phyloP scores from a whole-genome alignment of 371 early-diverging fungal species.

The Rhizopus sp. region DNA sequence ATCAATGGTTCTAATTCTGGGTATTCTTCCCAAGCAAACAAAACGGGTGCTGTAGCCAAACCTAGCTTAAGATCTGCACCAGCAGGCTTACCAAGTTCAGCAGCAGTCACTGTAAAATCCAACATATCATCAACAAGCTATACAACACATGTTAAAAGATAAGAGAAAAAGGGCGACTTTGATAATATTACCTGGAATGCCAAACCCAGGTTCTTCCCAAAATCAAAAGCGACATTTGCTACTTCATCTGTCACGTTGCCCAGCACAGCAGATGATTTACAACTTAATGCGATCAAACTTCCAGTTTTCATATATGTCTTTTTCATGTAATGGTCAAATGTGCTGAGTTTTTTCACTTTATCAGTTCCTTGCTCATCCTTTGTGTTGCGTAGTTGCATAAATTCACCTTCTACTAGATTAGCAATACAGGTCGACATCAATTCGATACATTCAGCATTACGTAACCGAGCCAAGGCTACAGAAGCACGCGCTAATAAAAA shows the following conservation, averaged over 20 bases:
- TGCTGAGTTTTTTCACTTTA: slow-evolving; percentile 25
- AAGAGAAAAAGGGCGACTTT: background rate
- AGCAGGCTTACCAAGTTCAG: slow-evolving; percentile 87
- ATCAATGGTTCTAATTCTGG: slow-evolving; percentile 85
- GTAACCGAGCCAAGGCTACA: slow-evolving; percentile 83
- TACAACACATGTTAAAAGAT: background rate
- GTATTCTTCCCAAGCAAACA: slow-evolving; percentile 89
- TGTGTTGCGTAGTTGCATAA: slow-evolving; percentile 92
- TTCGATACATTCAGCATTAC: slow-evolving; percentile 90
- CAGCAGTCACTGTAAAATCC: slow-evolving; percentile 81
- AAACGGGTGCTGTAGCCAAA: slow-evolving; percentile 91
- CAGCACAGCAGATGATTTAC: slow-evolving; percentile 80
- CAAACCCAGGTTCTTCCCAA: slow-evolving; percentile 87
- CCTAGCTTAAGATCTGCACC: slow-evolving; percentile 91
- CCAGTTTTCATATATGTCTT: slow-evolving; percentile 94
- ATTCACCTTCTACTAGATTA: slow-evolving; percentile 96
- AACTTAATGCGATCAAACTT: slow-evolving; percentile 88
- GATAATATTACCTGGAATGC: slow-evolving; percentile 80
- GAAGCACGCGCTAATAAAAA: slow-evolving; percentile 93
- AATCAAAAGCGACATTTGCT: slow-evolving; percentile 76
- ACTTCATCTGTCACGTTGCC: slow-evolving; percentile 73
- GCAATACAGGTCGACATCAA: slow-evolving; percentile 90
- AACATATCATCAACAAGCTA: slow-evolving; percentile 93
- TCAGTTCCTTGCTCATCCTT: slow-evolving; percentile 57
- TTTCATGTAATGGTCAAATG: slow-evolving; percentile 85